Base-by-base conservation (phyloP, 768 basidiomycete species). In the Lentinula lateritia region DNA sequence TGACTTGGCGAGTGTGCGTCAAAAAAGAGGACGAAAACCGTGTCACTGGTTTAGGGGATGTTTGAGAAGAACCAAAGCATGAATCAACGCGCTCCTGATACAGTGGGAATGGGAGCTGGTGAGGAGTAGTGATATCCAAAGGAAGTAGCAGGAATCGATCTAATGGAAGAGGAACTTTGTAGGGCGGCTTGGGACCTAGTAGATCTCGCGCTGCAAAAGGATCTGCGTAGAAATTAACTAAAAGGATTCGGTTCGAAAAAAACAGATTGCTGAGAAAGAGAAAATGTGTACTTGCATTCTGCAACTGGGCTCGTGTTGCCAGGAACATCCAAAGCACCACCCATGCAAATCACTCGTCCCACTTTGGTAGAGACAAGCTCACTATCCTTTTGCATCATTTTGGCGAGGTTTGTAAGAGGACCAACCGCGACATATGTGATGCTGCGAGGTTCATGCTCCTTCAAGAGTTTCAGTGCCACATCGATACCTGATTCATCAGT, bases 261-360 rank as follows among this genome's bases (percentile, higher is more conserved):
- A 0, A 41, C 10, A 32, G 0, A 32, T 8, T 16, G 13, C 12
- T 4, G 16, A 15, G 23, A 23, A 23, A 35, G n/a, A 16, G 23
- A 41, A 60, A 46, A 18, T 28, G 28, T 61, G 41, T 38, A 70
- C 85, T 73, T 73, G 92, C 94, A 96, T 72, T 97, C 95, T 61
- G 93, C 89, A 3, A 83, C 79, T 7, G 93, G 85, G 28, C 80
- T 84, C 0, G 87, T 89, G 66, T 96, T 98, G 2, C 95, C 95
- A 0, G 95, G 93, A 36, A 93, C 90, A 65, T 95, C 93, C 23
- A 98, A 71, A 2, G 93, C 90, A 13, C 93, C 95, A n/a, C 95
- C 95, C 93, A 98, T 96, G 70, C 86, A 88, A 20, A 95, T 74
- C 7, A 98, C 75, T n/a, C 87, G 81, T 5, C 87, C 91, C 34